A percentile compares a stretch with the other conserved stretches of the same genome.
phyloP scores from a whole-genome alignment of 1,139 yeast species.

The Candida glucosophila region DNA sequence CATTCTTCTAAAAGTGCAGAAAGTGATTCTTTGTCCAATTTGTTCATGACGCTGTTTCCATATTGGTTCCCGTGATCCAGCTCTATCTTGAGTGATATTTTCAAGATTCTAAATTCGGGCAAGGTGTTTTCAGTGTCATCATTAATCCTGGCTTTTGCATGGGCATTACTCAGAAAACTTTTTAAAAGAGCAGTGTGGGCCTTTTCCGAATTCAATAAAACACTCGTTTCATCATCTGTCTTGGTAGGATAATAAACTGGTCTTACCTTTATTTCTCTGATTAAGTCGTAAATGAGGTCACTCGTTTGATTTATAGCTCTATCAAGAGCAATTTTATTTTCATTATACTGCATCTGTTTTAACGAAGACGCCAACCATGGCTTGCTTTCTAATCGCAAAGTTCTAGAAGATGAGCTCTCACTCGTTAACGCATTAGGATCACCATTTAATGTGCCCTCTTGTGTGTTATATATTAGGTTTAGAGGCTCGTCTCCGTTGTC shows the following conservation, averaged over 20 bases:
- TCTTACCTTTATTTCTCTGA: constrained; percentile 45
- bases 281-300: constrained; percentile 45
- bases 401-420: too few species aligned
- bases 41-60: constrained; percentile 34
- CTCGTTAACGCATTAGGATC: constrained; percentile 20
- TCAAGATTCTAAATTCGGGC: constrained; percentile 51
- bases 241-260: constrained; percentile 62
- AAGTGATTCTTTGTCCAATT: constrained; percentile 56
- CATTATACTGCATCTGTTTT: constrained; percentile 63
- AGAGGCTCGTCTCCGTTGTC: constrained; percentile 11
- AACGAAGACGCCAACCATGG: constrained; percentile 36
- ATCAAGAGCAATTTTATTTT: constrained; percentile 54
- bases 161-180: constrained; percentile 23
- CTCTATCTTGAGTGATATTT: constrained; percentile 48
- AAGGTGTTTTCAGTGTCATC: constrained; percentile 12
- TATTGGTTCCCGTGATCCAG: constrained; percentile 38
- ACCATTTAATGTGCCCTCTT: constrained; percentile 17
- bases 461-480: constrained; percentile 25
- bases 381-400: constrained; percentile 1
- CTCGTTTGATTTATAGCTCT: constrained; percentile 52
- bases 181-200: constrained; percentile 46
- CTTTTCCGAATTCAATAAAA: constrained; percentile 34
- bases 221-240: constrained; percentile 22
- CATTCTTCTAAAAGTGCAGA: constrained; percentile 60
- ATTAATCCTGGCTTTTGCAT: constrained; percentile 22